Evolutionary conservation across 2,329 filamentous ascomycete species (phyloP).

Genomic region (Didymella segeticola): DNA sequence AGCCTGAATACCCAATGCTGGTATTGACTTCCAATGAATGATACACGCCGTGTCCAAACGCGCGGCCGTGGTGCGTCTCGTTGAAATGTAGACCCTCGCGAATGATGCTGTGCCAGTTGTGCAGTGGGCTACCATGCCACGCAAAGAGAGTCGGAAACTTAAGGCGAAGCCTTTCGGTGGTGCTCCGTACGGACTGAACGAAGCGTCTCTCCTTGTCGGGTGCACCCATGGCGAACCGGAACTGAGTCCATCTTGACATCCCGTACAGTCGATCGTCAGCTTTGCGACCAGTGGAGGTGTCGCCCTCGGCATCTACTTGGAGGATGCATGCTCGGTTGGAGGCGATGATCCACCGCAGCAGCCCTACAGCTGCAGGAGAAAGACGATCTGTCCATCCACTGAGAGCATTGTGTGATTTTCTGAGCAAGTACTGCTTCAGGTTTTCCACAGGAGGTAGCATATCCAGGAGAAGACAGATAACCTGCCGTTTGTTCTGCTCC

Average conservation of each 20-base stretch:
- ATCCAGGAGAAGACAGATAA: constrained; percentile 61
- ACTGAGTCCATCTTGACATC: constrained; percentile 75
- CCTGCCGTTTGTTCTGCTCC: constrained; percentile 54
- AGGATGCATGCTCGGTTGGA: constrained; percentile 89
- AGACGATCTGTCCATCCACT: constrained; percentile 65
- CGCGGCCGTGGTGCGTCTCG: constrained; percentile 67
- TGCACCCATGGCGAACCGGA: constrained; percentile 85
- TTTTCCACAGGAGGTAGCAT: constrained; percentile 67
- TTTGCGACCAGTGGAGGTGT: constrained; percentile 32
- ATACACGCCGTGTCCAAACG: constrained; percentile 82
- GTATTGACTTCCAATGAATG: constrained; percentile 67
- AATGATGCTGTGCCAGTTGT: constrained; percentile 91
- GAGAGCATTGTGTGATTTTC: constrained; percentile 49
- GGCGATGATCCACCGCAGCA: constrained; percentile 87
- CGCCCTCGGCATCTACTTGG: constrained; percentile 64
- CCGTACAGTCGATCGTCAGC: constrained; percentile 65
- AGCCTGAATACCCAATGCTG: constrained; percentile 60
- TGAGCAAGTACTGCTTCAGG: constrained; percentile 61
- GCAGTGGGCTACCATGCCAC: constrained; percentile 80
- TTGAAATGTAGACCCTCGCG: constrained; percentile 80
- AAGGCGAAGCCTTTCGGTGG: constrained; percentile 50
- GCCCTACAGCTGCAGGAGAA: constrained; percentile 67
- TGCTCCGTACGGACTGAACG: constrained; percentile 63
- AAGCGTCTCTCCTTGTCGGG: constrained; percentile 89
- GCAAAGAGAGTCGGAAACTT: constrained; percentile 76